Base-by-base conservation (phyloP, 208 protist species). In the Trichomonas gallinae region DNA sequence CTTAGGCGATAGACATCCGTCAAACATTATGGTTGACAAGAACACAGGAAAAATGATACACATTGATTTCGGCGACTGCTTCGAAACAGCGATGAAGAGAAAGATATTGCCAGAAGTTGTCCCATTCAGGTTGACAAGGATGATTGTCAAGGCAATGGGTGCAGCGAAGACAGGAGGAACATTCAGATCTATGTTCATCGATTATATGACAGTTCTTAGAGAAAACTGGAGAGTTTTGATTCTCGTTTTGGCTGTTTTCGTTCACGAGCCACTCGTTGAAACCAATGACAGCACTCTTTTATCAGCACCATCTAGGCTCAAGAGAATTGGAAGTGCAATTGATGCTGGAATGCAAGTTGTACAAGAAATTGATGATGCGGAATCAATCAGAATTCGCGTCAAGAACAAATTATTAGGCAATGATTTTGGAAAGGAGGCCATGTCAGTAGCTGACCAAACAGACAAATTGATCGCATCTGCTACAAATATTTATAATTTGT, bases 31-130 rank as follows among this genome's bases (percentile, higher is more conserved):
- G 38, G 48, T 96, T 48, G 49, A 96, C 82, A 45, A 17, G 11
- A 63, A 46, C 10, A 96, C 93, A 21, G 93, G 93, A 1, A 81
- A 96, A 45, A 38, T 82, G 36, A 96, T 96, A 31, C 93, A 96
- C 40, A 96, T 96, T 96, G 93, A 96, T 44, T 96, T 82, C 42
- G 51, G 51, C 2, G 93, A 97, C n/a, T 97, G 97, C 31, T 97
- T 97, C 42, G 97, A 97, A 85, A 96, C 96, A 11, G 97, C 96
- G 34, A 97, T 96, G n/a, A 85, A 96, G 34, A 0, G 96, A 63
- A 81, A 87, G 49, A 63, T 91, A 0, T 97, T 89, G 6, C 93
- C 93, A 31, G 93, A 96, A 81, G 36, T 82, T 21, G 93, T 96
- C 13, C 93, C 93, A 46, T 96, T 96, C 63, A 63, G 93, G 72